Conservation (phyloP, 331 rosid genomes). For the Phaseolus coccineus region DNA sequence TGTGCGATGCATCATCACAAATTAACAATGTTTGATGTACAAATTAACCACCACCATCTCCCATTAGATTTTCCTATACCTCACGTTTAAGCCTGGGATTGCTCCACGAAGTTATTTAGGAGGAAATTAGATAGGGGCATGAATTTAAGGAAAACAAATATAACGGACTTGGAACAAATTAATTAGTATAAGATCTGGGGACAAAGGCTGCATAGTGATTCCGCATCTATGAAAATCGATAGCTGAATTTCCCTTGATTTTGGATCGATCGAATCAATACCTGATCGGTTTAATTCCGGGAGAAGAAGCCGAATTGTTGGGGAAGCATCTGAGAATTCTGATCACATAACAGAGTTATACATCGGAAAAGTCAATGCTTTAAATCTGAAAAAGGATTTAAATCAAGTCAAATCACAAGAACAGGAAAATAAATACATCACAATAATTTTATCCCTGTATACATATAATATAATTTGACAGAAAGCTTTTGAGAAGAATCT, state of each 20-base stretch:
- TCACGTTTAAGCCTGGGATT: neutral
- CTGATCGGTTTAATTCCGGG: slow-evolving; percentile 23
- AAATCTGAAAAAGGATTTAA: slow-evolving; percentile 18
- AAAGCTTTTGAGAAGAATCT: slow-evolving; percentile 4
- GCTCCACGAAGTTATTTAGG: neutral
- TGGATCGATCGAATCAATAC: slow-evolving; percentile 39
- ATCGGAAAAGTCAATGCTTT: slow-evolving; percentile 26
- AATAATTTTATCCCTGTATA: neutral
- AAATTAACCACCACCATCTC: slow-evolving; percentile 33
- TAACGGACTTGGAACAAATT: slow-evolving; percentile 4
- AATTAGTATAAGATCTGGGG: slow-evolving; percentile 43
- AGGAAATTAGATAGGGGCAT: neutral
- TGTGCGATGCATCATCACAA: neutral
- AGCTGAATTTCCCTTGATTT: slow-evolving; percentile 15
- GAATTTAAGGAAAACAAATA: neutral
- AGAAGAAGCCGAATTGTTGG: slow-evolving; percentile 12
- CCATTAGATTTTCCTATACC: neutral
- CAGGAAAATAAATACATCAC: neutral
- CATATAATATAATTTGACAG: slow-evolving; percentile 10
- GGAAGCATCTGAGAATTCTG: slow-evolving; percentile 44
- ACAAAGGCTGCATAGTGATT: neutral
- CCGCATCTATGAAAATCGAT: slow-evolving; percentile 12
- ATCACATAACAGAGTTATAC: neutral
- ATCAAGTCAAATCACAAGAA: neutral
- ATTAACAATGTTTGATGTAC: slow-evolving; percentile 22